Evolutionary conservation across 2,329 filamentous ascomycete species (phyloP).

Genomic region (Trichoderma guizhouense): DNA sequence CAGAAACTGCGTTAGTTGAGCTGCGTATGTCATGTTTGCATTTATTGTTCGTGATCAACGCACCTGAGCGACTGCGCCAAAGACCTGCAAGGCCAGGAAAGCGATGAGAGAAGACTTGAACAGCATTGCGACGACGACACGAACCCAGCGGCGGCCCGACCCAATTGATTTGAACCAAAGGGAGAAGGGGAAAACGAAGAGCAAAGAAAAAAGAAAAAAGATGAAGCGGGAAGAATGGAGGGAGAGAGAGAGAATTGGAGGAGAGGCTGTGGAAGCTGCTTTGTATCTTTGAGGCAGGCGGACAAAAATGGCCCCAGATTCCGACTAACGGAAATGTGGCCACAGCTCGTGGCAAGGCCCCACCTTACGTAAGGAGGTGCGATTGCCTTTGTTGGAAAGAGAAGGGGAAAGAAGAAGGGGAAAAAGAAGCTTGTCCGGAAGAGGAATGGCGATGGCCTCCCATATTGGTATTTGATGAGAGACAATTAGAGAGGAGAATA

Average conservation of each 20-base stretch:
- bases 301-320: background rate
- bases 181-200: background rate
- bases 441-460: background rate
- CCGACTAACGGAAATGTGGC: slow-evolving; percentile 19
- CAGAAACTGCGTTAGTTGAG: background rate
- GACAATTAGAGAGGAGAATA: background rate
- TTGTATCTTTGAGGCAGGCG: background rate
- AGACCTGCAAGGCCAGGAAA: slow-evolving; percentile 65
- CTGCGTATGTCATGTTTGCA: background rate
- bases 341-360: slow-evolving; percentile 11
- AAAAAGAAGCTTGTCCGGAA: background rate
- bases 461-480: background rate
- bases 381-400: background rate
- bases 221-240: background rate
- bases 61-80: slow-evolving; percentile 63
- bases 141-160: slow-evolving; percentile 7
- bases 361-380: background rate
- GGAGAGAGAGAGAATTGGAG: background rate
- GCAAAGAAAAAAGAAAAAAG: background rate
- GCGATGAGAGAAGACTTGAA: slow-evolving; percentile 70
- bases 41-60: slow-evolving; percentile 28
- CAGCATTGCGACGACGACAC: slow-evolving; percentile 54
- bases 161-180: slow-evolving; percentile 14
- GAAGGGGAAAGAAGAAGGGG: background rate
- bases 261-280: slow-evolving; percentile 5